Percentiles rank a stretch among this genome's conserved stretches.
Evolutionary conservation across 2,329 filamentous ascomycete species (phyloP).

Genomic region (Fusarium sarcochroum): DNA sequence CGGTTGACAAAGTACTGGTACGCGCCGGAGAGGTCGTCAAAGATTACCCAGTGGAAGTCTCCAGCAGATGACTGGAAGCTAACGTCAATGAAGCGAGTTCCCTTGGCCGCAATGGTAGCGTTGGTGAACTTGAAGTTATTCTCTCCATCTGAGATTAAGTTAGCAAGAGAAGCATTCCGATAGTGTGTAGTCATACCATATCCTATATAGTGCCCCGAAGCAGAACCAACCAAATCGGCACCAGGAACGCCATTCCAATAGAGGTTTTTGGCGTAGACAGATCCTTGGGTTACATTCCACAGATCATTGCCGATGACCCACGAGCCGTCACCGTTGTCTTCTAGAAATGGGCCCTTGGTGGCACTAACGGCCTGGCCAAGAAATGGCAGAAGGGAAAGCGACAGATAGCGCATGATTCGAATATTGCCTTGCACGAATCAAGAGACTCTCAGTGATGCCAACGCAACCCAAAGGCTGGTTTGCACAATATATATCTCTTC

Average conservation of each 20-base stretch:
- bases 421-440: background rate
- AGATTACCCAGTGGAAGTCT: constrained; percentile 31
- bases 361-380: constrained; percentile 9
- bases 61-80: constrained; percentile 7
- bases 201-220: constrained; percentile 26
- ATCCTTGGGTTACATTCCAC: constrained; percentile 31
- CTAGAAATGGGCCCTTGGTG: constrained; percentile 11
- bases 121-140: constrained; percentile 19
- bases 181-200: constrained; percentile 3
- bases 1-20: constrained; percentile 32
- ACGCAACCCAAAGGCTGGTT: background rate
- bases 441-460: background rate
- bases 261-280: constrained; percentile 25
- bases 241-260: constrained; percentile 28
- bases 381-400: background rate
- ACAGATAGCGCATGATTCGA: constrained; percentile 4
- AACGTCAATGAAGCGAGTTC: constrained; percentile 18
- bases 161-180: background rate
- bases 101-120: constrained; percentile 13
- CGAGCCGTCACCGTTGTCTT: constrained; percentile 13
- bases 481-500: background rate
- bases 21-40: constrained; percentile 23
- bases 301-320: constrained; percentile 31
- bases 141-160: constrained; percentile 11
- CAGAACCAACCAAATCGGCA: constrained; percentile 20